Evolutionary conservation across 192 early-diverging fungal genomes (phyloP).

Genomic region (Chytriomyces sp.): DNA sequence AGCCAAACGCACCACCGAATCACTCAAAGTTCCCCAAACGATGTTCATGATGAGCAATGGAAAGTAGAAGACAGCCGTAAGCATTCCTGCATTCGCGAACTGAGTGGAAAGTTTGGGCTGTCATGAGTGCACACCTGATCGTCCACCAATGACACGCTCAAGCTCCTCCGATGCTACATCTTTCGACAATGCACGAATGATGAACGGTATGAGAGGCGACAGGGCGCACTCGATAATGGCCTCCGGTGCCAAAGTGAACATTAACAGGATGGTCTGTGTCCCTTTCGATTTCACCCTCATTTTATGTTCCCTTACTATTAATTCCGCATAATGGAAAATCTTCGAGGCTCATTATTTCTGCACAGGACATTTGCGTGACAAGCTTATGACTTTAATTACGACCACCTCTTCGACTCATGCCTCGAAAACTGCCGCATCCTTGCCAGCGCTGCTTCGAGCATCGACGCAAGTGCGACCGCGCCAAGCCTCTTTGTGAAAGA

Average conservation of each 20-base stretch:
- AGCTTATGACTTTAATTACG: too few species aligned
- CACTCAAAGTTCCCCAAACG: conserved; percentile 48
- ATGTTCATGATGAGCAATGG: conserved; percentile 54
- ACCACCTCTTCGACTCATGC: too few species aligned
- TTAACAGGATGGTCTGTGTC: conserved; percentile 37
- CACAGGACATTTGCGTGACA: too few species aligned
- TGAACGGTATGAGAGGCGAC: conserved; percentile 48
- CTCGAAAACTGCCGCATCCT: too few species aligned
- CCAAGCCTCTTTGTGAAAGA: too few species aligned
- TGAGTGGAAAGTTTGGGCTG: neutral
- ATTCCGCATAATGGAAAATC: neutral
- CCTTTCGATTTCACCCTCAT: too few species aligned
- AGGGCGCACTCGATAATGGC: conserved; percentile 47
- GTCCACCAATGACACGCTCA: neutral
- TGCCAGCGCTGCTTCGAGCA: too few species aligned
- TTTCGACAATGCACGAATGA: conserved; percentile 30
- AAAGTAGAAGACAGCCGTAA: conserved; percentile 48
- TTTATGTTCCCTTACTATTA: too few species aligned
- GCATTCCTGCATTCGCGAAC: conserved; percentile 35
- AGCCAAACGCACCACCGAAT: conserved; percentile 13
- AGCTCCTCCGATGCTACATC: conserved; percentile 5
- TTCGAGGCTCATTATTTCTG: neutral
- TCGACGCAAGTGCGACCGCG: too few species aligned
- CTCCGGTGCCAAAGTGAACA: conserved; percentile 47
- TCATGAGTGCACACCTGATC: conserved; percentile 7